Evolutionary conservation across 208 protist species (phyloP), one percentile per base, ranked within the genome.

Genomic region (Tritrichomonas musculus): DNA sequence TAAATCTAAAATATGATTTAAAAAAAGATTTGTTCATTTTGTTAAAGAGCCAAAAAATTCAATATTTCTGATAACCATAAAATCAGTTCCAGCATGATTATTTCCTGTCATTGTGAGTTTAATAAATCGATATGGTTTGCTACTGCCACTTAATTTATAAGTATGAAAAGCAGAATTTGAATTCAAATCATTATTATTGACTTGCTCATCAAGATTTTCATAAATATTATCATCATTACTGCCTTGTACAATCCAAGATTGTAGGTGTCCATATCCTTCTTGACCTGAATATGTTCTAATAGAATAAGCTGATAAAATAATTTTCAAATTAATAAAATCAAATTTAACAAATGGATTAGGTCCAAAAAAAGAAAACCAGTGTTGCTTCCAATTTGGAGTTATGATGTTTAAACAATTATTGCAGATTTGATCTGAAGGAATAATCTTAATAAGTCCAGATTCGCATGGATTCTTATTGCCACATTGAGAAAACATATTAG

Each of bases 341-440:
- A 88, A 57, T 57, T 33, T 88, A 36, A 88, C 13, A 25, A 25
- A 88, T 39, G 77, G 77, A 39, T 88, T 88, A 17, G 20, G 22
- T 57, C 47, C 47, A 82, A 82, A 60, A n/a, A 69, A 88, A 57
- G 77, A 88, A 39, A 88, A 88, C 77, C 77, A 88, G 22, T 88
- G 77, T n/a, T 49, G 44, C 39, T 60, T 88, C 3, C 9, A 88
- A 5, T 30, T 30, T 20, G 22, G 44, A 9, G 33, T 36, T 33
- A 88, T 88, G 1, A 88, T 30, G 17, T 88, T 44, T 0, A 47
- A 13, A 60, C 4, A 4, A 57, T 88, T 88, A 17, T 11, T 20
- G 22, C 47, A 53, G 8, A 88, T 60, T 39, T 44, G 25, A 57
- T 88, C 77, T 27, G 47, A 88, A 39, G 77, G 77, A 53, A 88